Base-by-base conservation (phyloP, 257 asterid species). In the Paulownia fortunei region DNA sequence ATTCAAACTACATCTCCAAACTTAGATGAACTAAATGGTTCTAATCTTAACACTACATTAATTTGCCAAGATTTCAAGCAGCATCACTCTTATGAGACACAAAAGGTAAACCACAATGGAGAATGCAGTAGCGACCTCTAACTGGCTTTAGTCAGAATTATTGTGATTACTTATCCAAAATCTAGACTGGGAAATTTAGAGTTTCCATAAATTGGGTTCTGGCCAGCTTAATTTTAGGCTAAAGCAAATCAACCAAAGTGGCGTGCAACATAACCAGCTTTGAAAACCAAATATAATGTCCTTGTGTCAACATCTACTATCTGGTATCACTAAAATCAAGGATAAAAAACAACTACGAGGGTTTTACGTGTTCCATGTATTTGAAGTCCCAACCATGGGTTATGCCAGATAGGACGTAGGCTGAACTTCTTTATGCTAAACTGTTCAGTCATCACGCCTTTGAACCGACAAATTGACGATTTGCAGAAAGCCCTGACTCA, bases 191-290 rank as follows among this genome's bases (percentile, higher is more conserved):
- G 67, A 10, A 11, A 42, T 37, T 1, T 41, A 11, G 42, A 63
- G 10, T 54, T 63, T 54, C 34, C 23, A 46, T 47, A 63, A 54
- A 65, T 42, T 23, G 24, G 37, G 36, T 36, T 64, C 30, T 54
- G 34, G 16, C 39, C 63, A 77, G 76, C 51, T 69, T 78, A 70
- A 55, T n/a, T 54, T 76, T 41, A 46, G 8, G 30, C 4, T 37
- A 39, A 66, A 73, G n/a, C 71, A 27, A 15, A 46, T 41, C 73
- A 32, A 58, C 44, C 49, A 36, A 18, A 18, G 65, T 44, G 55
- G 54, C 59, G 16, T n/a, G 41, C 49, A 60, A 52, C 32, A 65
- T 64, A 6, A 18, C 15, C 69, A 15, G 61, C 74, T 36, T 3
- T 41, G 13, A 12, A 69, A 46, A 46, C 7, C 26, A 46, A 23